phyloP scores from a whole-genome alignment of 2,329 filamentous ascomycete species.

The Coniochaeta sp. region DNA sequence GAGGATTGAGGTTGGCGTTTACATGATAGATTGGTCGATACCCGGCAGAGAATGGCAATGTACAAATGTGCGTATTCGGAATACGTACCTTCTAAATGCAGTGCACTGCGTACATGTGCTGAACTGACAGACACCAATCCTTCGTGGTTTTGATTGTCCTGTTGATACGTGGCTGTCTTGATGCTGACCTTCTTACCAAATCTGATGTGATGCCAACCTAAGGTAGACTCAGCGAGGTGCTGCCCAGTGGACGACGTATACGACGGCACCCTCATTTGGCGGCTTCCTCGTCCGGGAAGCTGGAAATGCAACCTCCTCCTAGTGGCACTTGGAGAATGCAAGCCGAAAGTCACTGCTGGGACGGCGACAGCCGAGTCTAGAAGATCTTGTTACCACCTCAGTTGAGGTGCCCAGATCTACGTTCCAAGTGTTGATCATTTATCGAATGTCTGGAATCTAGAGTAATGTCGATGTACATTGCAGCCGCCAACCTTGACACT shows the following conservation, averaged over 20 bases:
- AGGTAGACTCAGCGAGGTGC: too few relatives aligned
- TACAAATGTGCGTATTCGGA: not conserved
- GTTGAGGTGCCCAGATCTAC: too few relatives aligned
- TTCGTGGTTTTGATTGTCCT: too few relatives aligned
- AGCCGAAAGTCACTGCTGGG: not conserved
- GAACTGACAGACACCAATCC: too few relatives aligned
- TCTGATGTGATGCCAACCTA: too few relatives aligned
- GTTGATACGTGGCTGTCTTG: too few relatives aligned
- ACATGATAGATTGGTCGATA: not conserved
- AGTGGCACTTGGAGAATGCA: not conserved
- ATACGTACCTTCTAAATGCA: not conserved
- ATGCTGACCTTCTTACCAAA: too few relatives aligned
- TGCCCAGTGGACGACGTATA: not conserved
- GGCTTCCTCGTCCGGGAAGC: not conserved
- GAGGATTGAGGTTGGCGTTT: slow-evolving; percentile 25
- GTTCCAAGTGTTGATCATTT: too few relatives aligned
- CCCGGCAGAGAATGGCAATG: not conserved
- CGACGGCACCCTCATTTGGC: not conserved
- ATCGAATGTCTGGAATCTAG: too few relatives aligned
- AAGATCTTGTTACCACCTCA: too few relatives aligned
- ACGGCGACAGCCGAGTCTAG: not conserved
- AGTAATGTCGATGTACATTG: too few relatives aligned
- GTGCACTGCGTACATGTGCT: not conserved
- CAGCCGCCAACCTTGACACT: too few relatives aligned
- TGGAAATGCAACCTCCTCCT: not conserved